Evolutionary conservation across 331 rosid species (phyloP).

Genomic region (Erythrophleum ivorense): DNA sequence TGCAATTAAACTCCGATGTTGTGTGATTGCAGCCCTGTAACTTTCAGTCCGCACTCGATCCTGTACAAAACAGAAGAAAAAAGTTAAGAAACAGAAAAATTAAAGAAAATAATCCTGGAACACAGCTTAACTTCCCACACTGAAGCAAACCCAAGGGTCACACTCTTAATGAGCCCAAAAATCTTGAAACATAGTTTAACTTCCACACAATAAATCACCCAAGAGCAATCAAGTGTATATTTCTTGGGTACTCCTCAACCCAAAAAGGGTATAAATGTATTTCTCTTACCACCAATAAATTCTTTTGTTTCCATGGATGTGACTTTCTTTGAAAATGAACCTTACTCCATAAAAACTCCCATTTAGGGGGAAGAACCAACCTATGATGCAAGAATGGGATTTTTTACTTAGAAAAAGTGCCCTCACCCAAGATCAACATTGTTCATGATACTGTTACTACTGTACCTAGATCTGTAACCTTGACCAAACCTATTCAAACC

Average conservation of each 20-base stretch:
- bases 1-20: constrained; percentile 75
- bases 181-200: background rate
- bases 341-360: background rate
- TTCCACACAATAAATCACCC: background rate
- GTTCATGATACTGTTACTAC: background rate
- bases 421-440: background rate
- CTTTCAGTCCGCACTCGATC: constrained; percentile 93
- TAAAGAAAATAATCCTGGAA: constrained; percentile 7
- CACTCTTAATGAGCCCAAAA: background rate
- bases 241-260: background rate
- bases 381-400: background rate
- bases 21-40: constrained; percentile 84
- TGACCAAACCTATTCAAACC: background rate
- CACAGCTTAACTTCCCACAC: background rate
- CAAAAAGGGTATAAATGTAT: background rate
- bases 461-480: background rate
- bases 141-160: background rate
- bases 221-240: background rate
- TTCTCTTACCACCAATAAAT: background rate
- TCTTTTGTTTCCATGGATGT: background rate
- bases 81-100: background rate
- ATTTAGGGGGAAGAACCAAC: background rate
- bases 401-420: background rate
- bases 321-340: background rate
- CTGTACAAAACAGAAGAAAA: constrained; percentile 46